phyloP scores from a whole-genome alignment of 768 basidiomycete genomes.

The Leucocoprinus birnbaumii region DNA sequence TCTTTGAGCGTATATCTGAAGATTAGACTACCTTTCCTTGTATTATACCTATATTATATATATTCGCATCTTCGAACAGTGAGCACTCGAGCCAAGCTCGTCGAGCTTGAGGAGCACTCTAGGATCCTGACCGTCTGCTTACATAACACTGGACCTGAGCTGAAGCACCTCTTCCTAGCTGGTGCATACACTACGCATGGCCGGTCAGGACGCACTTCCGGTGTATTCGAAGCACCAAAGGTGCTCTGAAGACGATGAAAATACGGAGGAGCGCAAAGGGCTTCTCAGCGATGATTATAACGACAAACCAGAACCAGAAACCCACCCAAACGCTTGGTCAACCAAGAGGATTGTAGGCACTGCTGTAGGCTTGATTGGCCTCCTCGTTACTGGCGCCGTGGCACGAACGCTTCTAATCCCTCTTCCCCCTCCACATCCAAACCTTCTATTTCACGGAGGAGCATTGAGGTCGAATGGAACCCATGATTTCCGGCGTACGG shows the following conservation, averaged over 20 bases:
- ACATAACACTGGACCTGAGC: too few relatives aligned
- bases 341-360: constrained; percentile 33
- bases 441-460: constrained; percentile 32
- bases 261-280: constrained; percentile 35
- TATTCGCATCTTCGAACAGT: too few relatives aligned
- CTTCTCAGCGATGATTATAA: constrained; percentile 31
- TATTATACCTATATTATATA: too few relatives aligned
- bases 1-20: constrained; percentile 82
- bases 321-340: constrained; percentile 28
- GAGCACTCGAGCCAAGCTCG: too few relatives aligned
- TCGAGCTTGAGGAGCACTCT: too few relatives aligned
- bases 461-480: constrained; percentile 74
- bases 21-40: constrained; percentile 35
- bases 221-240: background rate
- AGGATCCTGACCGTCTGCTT: too few relatives aligned
- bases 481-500: constrained; percentile 76
- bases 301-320: constrained; percentile 21
- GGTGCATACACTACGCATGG: too few relatives aligned
- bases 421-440: background rate
- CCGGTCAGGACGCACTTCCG: background rate
- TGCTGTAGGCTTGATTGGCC: constrained; percentile 35
- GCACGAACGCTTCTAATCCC: constrained; percentile 30
- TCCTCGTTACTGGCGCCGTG: constrained; percentile 41
- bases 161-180: too few relatives aligned
- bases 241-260: background rate